Evolutionary conservation across 768 basidiomycete species (phyloP), one percentile per base, ranked within the genome.

Genomic region (Termitomyces sp.): DNA sequence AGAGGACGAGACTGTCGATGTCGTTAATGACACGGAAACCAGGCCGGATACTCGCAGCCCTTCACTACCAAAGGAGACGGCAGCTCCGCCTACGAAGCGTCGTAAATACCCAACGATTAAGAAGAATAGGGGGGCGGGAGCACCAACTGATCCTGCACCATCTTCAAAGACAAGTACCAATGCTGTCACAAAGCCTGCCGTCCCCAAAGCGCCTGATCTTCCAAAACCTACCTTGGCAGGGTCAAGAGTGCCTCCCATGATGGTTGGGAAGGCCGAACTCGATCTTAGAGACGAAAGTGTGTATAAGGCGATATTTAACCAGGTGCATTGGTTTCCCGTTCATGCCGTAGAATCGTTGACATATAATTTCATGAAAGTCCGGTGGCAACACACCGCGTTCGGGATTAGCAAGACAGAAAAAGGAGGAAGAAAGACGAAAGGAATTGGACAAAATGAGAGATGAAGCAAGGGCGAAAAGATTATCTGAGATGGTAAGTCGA

Each of bases 381-480:
- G 75, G 74, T 17, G 76, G 75, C 50, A 75, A 60, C 55, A 73
- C 76, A 37, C 73, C 79, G 10, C 72, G 68, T 16, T 76, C 79
- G 28, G 78, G 78, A 21, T 62, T 76, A 55, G 81, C 72, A 51
- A 65, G 79, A 45, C 71, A 76, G 17, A 73, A 77, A 44, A 78
- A 77, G 58, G 82, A 87, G n/a, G 87, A 88, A 60, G 86, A 89
- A 64, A 75, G 86, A 47, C 76, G 81, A 55, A 85, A 78, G 61
- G 86, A 91, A 56, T 63, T 90, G 62, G 77, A 84, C 63, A 81
- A 74, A 64, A 80, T 87, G 84, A 78, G 85, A 54, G 85, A 89
- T 39, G 88, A 89, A 39, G 85, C 84, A 17, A 76, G 78, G 59
- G 78, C 77, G 1, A 85, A 79, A 60, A 77, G 84, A 10, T 70